Evolutionary conservation across 2,329 filamentous ascomycete species (phyloP).

Genomic region (Cryphonectria radicalis): DNA sequence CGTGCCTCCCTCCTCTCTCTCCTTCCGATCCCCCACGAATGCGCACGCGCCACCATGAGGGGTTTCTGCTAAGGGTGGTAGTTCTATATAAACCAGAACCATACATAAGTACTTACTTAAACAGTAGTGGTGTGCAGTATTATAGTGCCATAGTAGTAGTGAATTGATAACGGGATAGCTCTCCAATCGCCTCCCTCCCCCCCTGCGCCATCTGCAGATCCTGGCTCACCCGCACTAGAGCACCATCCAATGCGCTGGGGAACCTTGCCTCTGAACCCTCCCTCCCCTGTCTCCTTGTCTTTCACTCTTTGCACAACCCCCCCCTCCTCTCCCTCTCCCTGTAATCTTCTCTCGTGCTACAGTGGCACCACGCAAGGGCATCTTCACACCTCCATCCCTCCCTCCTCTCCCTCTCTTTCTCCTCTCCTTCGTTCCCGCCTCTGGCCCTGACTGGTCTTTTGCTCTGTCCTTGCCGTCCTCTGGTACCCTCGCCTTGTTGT

Average conservation of each 20-base stretch:
- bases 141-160: not conserved
- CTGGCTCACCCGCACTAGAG: not conserved
- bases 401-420: not conserved
- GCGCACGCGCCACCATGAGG: not conserved
- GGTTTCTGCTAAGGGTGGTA: not conserved
- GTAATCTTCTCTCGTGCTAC: not conserved
- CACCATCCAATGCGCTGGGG: not conserved
- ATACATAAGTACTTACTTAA: too few relatives aligned
- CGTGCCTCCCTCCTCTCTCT: not conserved
- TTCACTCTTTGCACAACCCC: not conserved
- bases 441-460: not conserved
- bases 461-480: not conserved
- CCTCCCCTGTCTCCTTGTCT: not conserved
- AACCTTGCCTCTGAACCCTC: constrained; percentile 1
- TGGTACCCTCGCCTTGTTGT: not conserved
- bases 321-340: not conserved
- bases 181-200: constrained; percentile 1
- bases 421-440: not conserved
- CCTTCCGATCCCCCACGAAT: not conserved
- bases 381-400: not conserved
- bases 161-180: constrained; percentile 6
- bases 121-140: not conserved
- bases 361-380: not conserved
- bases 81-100: not conserved
- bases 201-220: not conserved